Evolutionary conservation across 306 rosid species (phyloP).

Genomic region (Vigna mungo): DNA sequence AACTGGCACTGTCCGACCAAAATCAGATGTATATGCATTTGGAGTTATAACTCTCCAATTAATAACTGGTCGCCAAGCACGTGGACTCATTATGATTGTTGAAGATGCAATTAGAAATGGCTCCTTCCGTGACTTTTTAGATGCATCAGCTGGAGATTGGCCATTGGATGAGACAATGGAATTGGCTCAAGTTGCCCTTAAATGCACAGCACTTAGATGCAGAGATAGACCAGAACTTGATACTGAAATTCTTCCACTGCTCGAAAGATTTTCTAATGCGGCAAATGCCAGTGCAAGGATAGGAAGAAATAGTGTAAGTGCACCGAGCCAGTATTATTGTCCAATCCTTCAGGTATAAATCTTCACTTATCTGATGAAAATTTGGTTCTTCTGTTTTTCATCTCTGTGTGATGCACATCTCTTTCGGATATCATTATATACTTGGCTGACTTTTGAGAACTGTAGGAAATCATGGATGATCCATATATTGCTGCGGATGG

Average conservation of each 20-base stretch:
- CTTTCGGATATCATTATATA: background rate
- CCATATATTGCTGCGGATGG: conserved; percentile 93
- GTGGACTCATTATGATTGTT: conserved; percentile 58
- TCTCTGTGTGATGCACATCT: conserved; percentile 15
- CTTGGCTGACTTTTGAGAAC: conserved; percentile 34
- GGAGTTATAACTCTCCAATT: conserved; percentile 82
- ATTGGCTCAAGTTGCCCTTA: conserved; percentile 69
- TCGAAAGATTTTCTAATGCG: conserved; percentile 61
- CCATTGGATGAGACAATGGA: conserved; percentile 77
- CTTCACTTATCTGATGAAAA: conserved; percentile 16
- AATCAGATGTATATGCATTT: conserved; percentile 90
- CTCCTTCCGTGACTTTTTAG: conserved; percentile 64
- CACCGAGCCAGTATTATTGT: conserved; percentile 86
- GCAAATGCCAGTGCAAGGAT: conserved; percentile 61
- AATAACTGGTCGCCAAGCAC: conserved; percentile 73
- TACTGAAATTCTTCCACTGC: conserved; percentile 83
- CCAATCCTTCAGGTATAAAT: conserved; percentile 90
- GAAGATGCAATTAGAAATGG: conserved; percentile 75
- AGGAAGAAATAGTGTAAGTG: conserved; percentile 46
- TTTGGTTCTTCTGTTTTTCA: conserved; percentile 11
- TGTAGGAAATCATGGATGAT: conserved; percentile 89
- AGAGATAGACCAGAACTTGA: conserved; percentile 97
- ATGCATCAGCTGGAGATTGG: conserved; percentile 82
- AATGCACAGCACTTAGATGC: conserved; percentile 83
- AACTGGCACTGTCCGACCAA: conserved; percentile 90